A percentile compares a stretch with the other conserved stretches of the same genome.
phyloP scores from a whole-genome alignment of 1,284 basidiomycete genomes.

The Rhodotorula sp. region DNA sequence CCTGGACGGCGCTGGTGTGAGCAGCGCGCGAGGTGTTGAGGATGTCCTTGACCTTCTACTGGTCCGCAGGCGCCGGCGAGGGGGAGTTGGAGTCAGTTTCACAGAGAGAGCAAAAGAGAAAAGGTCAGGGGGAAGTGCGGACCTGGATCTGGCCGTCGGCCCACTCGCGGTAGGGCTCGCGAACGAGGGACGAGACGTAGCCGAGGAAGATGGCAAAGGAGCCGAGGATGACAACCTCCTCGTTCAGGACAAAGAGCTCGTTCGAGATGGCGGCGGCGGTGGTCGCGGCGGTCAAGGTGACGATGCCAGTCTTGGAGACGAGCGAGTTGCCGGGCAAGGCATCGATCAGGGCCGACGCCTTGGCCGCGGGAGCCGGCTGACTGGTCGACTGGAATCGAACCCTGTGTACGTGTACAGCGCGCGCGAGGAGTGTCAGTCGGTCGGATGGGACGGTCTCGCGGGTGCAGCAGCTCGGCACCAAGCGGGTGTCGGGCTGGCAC shows the following conservation, averaged over 20 bases:
- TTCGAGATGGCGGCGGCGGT: slow-evolving; percentile 91
- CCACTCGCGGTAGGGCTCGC: slow-evolving; percentile 90
- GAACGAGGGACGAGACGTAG: slow-evolving; percentile 73
- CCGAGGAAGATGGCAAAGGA: slow-evolving; percentile 78
- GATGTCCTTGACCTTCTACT: slow-evolving; percentile 68
- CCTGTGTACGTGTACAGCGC: slow-evolving; percentile 3
- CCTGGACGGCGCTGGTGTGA: slow-evolving; percentile 90
- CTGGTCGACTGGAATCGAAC: slow-evolving; percentile 34
- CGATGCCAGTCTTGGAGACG: slow-evolving; percentile 87
- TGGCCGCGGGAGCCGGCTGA: slow-evolving; percentile 65
- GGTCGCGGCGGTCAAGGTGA: slow-evolving; percentile 85
- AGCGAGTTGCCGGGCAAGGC: slow-evolving; percentile 86
- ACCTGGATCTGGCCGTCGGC: slow-evolving; percentile 76
- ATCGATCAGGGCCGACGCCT: slow-evolving; percentile 87
- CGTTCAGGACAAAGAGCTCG: slow-evolving; percentile 96
- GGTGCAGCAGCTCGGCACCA: slow-evolving; percentile 2
- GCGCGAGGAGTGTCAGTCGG: background rate
- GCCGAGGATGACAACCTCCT: slow-evolving; percentile 78
- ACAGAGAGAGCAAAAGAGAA: background rate
- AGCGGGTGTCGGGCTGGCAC: background rate
- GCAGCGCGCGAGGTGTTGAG: slow-evolving; percentile 79
- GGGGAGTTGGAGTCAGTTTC: background rate
- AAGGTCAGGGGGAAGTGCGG: slow-evolving; percentile 23
- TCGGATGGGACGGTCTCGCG: background rate
- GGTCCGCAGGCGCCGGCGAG: background rate